Evolutionary conservation across 306 rosid species (phyloP), one percentile per base, ranked within the genome.

Genomic region (Prunus armeniaca): DNA sequence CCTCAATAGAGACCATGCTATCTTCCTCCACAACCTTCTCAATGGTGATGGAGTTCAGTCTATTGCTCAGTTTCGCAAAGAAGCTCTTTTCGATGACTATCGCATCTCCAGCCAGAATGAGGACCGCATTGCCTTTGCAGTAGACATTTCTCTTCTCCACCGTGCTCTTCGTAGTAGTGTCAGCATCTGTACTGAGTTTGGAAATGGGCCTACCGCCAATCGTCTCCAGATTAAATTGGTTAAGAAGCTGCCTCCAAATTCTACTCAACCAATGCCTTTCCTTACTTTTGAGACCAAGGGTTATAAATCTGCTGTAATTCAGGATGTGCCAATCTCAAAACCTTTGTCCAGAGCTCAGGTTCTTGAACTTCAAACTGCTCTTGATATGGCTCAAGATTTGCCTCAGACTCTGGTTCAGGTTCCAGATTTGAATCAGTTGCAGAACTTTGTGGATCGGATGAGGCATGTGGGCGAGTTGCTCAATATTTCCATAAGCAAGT

Each of bases 321-420:
- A 92, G 62, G 98, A 95, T 32, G 92, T 95, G 9, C 97, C 98
- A 0, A 95, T 95, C 66, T 89, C 97, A 22, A 89, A 91, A 69
- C 99, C 97, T 2, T 64, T 92, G 77, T 86, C 97, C 4, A 79
- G 92, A 72, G 81, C 81, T 72, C 92, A 92, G 45, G 82, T 92
- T 76, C 78, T 89, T 71, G 99, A 95, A 68, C 97, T 95, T 71
- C 97, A 90, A 58, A 83, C 43, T 62, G 92, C 97, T 19, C 86
- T 95, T 49, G 97, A 92, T 56, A 66, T 82, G 90, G 93, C 97
- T 5, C 99, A 95, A 51, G 97, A 90, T 78, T 75, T 92, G 74
- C 98, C 97, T 80, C 98, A 57, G 80, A 95, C 96, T 12, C 91
- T 95, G 56, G 90, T 95, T 72, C 98, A 92, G 89, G 91, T 90